Evolutionary conservation across 257 asterid species (phyloP).

Genomic region (Forsythia viridissima): DNA sequence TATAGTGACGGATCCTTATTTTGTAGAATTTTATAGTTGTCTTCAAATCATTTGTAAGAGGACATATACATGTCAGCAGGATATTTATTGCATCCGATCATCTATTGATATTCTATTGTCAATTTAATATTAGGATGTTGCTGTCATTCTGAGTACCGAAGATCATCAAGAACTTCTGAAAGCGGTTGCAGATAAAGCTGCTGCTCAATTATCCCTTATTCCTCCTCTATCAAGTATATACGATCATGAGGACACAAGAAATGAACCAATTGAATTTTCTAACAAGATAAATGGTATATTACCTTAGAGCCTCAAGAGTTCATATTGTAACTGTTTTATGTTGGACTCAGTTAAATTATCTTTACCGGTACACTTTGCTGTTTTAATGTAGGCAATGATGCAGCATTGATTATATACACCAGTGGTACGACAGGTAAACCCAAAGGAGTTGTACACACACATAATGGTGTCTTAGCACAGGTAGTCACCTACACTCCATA

Average conservation of each 20-base stretch:
- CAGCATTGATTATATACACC: conserved; percentile 88
- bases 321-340: conserved; percentile 8
- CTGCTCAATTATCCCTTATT: conserved; percentile 72
- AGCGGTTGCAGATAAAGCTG: conserved; percentile 77
- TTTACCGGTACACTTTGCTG: conserved; percentile 22
- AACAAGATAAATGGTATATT: conserved; percentile 50
- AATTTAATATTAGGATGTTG: conserved; percentile 55
- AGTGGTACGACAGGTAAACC: conserved; percentile 99
- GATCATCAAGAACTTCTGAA: conserved; percentile 85
- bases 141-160: conserved; percentile 82
- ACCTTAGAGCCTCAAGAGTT: conserved; percentile 9
- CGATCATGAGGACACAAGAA: conserved; percentile 27
- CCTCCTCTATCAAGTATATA: conserved; percentile 49
- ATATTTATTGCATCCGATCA: neutral
- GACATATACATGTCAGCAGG: neutral
- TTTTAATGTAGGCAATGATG: conserved; percentile 59
- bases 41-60: neutral
- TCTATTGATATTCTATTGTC: neutral
- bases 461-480: conserved; percentile 84
- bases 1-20: neutral
- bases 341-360: conserved; percentile 1
- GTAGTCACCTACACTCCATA: conserved; percentile 34
- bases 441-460: conserved; percentile 99
- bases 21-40: neutral
- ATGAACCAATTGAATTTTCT: conserved; percentile 34